Base-by-base conservation (phyloP, 768 basidiomycete species). In the Rhodotorula kratochvilovae region DNA sequence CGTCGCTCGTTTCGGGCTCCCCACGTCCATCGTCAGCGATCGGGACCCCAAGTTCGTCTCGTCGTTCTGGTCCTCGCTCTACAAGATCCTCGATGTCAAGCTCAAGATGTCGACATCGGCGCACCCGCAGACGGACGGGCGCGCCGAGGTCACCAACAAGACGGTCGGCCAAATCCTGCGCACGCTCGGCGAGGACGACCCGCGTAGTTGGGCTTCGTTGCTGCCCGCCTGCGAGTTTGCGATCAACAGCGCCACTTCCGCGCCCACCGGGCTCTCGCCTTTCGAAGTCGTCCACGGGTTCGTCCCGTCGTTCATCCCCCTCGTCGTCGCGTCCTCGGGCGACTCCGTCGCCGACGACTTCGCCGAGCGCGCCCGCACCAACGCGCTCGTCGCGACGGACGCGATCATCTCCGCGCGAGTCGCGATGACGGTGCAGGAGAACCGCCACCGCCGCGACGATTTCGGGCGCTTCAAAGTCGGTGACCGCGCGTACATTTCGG, bases 1-100 rank as follows among this genome's bases (percentile, higher is more conserved):
- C 0, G 83, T 83, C 43, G 81, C 80, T 16, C 72, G 76, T 0
- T 83, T 84, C 57, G 83, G 84, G 0, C 61, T 84, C 1, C 84
- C 83, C 0, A 66, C 74, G 3, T 35, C 66, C 1, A 83, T 85
- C 1, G 76, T 85, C 0, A 81, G 80, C n/a, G 83, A 85, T 63
- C 72, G 83, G 1, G 83, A 84, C 64, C 70, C 80, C 0, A 72
- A 83, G 12, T 85, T 39, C 13, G 39, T 39, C 13, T 39, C 39
- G 39, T 39, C 13, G 39, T 39, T 85, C 73, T 84, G 82, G 65
- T 63, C 74, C 63, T 63, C 56, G 0, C 84, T 84, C 67, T 85
- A 82, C 67, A 55, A 70, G 55, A 75, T 77, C 13, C 62, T 80
- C 3, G 80, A 80, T 7, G 72, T 78, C 39, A 0, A 76, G 80